A percentile compares a stretch with the other conserved stretches of the same genome.
phyloP scores from a whole-genome alignment of 208 protist genomes.

The Tetramitus jugosus region DNA sequence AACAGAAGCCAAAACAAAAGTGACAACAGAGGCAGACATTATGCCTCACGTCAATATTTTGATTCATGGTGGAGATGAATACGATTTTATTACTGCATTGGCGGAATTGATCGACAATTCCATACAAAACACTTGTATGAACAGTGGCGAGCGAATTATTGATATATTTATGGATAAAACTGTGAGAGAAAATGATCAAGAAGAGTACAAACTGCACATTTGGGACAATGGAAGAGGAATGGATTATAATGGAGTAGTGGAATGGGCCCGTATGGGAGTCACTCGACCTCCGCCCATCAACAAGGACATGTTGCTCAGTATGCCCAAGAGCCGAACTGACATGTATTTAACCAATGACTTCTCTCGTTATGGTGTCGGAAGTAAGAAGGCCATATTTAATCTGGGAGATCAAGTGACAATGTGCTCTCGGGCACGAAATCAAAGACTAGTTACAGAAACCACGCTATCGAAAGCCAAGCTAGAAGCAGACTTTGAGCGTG shows the following conservation, averaged over 20 bases:
- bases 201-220: neutral
- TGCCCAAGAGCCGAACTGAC: neutral
- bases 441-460: slow-evolving; percentile 23
- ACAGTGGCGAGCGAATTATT: slow-evolving; percentile 15
- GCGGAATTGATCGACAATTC: slow-evolving; percentile 35
- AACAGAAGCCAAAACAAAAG: too few relatives aligned
- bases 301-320: too few relatives aligned
- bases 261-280: slow-evolving; percentile 28
- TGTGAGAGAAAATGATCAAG: neutral
- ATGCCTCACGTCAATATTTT: slow-evolving; percentile 33
- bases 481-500: neutral
- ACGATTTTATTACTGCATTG: slow-evolving; percentile 33
- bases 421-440: slow-evolving; percentile 1
- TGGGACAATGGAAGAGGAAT: slow-evolving; percentile 35
- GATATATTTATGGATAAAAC: neutral
- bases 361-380: slow-evolving; percentile 32
- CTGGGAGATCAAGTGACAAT: slow-evolving; percentile 27
- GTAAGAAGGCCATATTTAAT: slow-evolving; percentile 35
- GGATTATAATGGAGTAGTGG: slow-evolving; percentile 24
- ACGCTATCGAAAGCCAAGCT: slow-evolving; percentile 4
- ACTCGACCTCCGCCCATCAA: neutral
- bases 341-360: slow-evolving; percentile 29
- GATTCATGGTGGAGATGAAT: slow-evolving; percentile 34
- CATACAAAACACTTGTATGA: slow-evolving; percentile 28
- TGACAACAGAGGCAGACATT: slow-evolving; percentile 20